Evolutionary conservation across 148 eudicot genomes (phyloP).

Genomic region (Vaccinium vitisidaea): DNA sequence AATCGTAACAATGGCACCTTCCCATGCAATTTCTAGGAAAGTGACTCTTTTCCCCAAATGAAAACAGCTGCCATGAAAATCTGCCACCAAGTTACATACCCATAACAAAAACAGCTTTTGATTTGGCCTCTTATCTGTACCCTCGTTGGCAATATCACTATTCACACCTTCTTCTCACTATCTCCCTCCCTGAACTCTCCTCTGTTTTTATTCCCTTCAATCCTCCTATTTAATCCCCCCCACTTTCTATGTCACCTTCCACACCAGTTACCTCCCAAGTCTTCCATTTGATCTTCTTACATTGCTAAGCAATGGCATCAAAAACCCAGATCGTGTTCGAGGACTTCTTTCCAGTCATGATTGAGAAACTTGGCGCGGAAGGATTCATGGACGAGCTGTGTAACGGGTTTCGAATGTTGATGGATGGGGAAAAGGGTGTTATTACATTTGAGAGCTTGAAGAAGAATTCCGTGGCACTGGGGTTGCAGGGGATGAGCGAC

Average conservation of each 20-base stretch:
- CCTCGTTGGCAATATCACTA: conserved; percentile 6
- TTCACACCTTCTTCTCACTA: background rate
- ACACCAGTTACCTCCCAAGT: background rate
- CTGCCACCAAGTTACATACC: background rate
- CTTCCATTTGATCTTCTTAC: background rate
- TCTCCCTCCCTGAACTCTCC: background rate
- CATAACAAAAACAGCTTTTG: background rate
- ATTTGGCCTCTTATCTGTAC: conserved; percentile 19
- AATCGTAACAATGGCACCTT: conserved; percentile 16
- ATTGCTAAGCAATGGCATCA: background rate
- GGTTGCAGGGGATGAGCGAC: conserved; percentile 24
- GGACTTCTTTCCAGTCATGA: conserved; percentile 27
- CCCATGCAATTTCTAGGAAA: conserved; percentile 35
- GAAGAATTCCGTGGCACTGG: conserved; percentile 18
- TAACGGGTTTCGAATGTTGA: conserved; percentile 22
- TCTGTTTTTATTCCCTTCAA: background rate
- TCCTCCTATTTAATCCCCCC: conserved; percentile 16
- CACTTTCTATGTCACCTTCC: conserved; percentile 6
- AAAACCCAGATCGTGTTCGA: conserved; percentile 17
- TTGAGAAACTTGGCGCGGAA: conserved; percentile 13
- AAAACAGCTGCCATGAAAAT: background rate
- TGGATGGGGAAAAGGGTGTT: conserved; percentile 20
- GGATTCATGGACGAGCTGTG: conserved; percentile 28
- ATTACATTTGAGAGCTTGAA: conserved; percentile 29
- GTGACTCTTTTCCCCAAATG: background rate